Base-by-base conservation (phyloP, 805 yeast genomes). In the Candida ulmi region DNA sequence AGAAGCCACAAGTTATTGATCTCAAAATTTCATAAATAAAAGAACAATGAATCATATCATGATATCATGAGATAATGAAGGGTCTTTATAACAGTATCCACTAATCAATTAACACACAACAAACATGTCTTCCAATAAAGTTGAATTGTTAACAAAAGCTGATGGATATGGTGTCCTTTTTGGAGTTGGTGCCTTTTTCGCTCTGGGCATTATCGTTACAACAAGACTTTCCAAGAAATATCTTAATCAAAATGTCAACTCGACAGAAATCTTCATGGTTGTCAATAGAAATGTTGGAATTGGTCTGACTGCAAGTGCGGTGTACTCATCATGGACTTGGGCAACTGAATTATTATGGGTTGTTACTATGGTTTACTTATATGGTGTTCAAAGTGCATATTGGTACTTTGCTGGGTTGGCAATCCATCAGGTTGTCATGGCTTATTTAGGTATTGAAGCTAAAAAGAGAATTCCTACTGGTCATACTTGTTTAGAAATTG, bases 281-380 rank as follows among this genome's bases (percentile, higher is more conserved):
- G 72, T 72, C 9, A 58, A 63, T 25, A 55, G 72, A 47, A 53
- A 55, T 30, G 65, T 66, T 30, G 58, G 61, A 34, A 50, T 68
- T 9, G 71, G 70, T n/a, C 46, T 69, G 16, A 62, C 65, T 12
- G 63, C 68, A 5, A 57, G 64, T 16, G 65, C 69, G 3, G 65
- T 66, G 17, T 67, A 66, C 8, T 61, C 69, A 6, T 60, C 69
- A 1, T 71, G 76, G 76, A 65, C 70, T 16, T 68, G 73, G 71
- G 65, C 68, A 9, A 62, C 65, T 35, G 69, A 62, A 28, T 54
- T 61, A 36, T 54, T 60, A 33, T 47, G 57, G 27, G 57, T 66
- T 9, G 58, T 65, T 5, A 54, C 63, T 4, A 57, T 66, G 68
- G 50, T 62, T 30, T 70, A 69, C 41, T 30, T 47, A 7, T 58